Conservation (phyloP, 257 asterid genomes). For the Penstemon newberryi region DNA sequence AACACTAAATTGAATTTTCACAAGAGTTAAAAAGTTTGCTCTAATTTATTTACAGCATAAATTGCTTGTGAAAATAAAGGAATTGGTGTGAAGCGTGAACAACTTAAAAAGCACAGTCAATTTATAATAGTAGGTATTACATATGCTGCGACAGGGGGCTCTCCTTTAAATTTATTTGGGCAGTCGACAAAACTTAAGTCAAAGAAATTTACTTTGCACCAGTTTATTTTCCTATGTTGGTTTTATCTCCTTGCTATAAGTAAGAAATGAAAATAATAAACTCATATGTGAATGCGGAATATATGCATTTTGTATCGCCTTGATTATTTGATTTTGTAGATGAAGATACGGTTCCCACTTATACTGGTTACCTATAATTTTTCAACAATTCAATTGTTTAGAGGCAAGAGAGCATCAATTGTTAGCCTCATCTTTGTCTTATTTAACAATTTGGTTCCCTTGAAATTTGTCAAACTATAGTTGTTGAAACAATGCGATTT, state of each 20-base stretch:
- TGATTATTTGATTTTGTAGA: no score
- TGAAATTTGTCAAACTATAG: no score
- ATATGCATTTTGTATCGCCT: not conserved
- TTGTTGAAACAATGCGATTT: no score
- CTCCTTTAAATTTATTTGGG: not conserved
- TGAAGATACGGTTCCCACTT: no score
- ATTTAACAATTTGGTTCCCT: no score
- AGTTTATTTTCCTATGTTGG: not conserved
- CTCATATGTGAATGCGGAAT: not conserved
- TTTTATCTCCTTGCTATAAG: not conserved
- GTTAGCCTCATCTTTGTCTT: no score
- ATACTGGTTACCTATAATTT: no score
- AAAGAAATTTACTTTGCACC: no score
- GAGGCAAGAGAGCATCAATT: no score
- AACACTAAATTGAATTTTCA: not conserved
- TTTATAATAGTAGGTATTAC: not conserved
- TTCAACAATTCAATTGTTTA: no score
- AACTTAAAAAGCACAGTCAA: not conserved
- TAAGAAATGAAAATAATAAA: not conserved
- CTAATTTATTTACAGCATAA: not conserved
- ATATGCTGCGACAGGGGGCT: not conserved
- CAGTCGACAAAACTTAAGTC: not conserved
- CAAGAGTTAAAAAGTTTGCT: not conserved
- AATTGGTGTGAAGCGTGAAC: not conserved
- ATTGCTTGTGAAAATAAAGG: constrained; percentile 7